A percentile compares a stretch with the other conserved stretches of the same genome.
Evolutionary conservation across 1,284 basidiomycete genomes (phyloP).

Genomic region (Moniliella sp.): DNA sequence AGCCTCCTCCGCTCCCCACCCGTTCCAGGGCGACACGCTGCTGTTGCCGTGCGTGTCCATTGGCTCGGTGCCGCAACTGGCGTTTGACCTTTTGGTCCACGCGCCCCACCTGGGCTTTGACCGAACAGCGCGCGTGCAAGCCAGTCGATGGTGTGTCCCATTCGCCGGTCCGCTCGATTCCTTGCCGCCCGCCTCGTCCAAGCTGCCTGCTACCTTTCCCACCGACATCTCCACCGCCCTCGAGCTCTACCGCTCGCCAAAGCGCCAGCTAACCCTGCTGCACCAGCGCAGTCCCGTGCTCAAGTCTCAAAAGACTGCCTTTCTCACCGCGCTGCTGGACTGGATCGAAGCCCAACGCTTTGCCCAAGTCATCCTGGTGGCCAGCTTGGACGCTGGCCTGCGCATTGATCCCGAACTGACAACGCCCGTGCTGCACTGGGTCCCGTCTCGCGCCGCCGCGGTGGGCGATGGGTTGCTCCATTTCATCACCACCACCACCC

Average conservation of each 20-base stretch:
- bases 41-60: conserved; percentile 18
- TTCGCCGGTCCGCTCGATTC: conserved; percentile 15
- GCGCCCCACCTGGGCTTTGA: conserved; percentile 4
- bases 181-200: background rate
- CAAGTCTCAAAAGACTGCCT: conserved; percentile 3
- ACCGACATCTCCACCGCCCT: conserved; percentile 2
- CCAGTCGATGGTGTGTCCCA: conserved; percentile 10
- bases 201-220: conserved; percentile 2
- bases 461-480: conserved; percentile 1
- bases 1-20: too few species aligned
- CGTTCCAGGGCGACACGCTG: conserved; percentile 7
- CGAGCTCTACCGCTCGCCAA: conserved; percentile 7
- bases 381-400: conserved; percentile 13
- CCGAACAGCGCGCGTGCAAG: conserved; percentile 12
- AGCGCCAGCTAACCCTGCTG: conserved; percentile 6
- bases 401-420: conserved; percentile 13
- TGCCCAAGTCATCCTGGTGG: conserved; percentile 4
- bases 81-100: conserved; percentile 19
- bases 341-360: conserved; percentile 7
- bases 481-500: background rate
- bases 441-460: conserved; percentile 1
- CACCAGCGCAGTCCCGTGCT: conserved; percentile 21
- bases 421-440: conserved; percentile 4
- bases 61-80: conserved; percentile 19
- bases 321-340: conserved; percentile 4